Conservation (phyloP, 176 grass and related monocot species). For the Avena atlantica region DNA sequence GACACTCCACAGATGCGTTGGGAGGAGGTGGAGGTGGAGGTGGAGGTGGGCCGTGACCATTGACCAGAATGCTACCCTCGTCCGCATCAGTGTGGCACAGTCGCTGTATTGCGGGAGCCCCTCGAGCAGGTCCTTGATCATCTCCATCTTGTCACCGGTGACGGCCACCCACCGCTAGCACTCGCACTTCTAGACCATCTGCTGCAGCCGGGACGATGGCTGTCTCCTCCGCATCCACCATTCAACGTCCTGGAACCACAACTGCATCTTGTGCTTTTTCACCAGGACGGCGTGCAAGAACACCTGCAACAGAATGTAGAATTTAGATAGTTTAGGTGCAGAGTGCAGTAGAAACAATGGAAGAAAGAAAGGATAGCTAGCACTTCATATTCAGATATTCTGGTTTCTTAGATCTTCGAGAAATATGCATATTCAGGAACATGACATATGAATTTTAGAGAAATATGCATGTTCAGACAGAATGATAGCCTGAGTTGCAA, state of each 20-base stretch:
- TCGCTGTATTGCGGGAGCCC: slow-evolving; percentile 81
- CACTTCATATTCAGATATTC: slow-evolving; percentile 32
- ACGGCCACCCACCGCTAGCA: slow-evolving; percentile 71
- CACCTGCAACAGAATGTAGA: slow-evolving; percentile 49
- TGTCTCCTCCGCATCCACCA: slow-evolving; percentile 97
- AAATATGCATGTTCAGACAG: too few species aligned
- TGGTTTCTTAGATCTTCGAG: too few species aligned
- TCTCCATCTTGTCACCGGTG: slow-evolving; percentile 68
- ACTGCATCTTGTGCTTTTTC: slow-evolving; percentile 83
- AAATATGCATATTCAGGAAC: too few species aligned
- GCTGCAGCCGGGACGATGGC: slow-evolving; percentile 64
- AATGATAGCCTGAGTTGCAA: too few species aligned
- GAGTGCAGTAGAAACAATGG: not conserved
- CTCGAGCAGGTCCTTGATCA: slow-evolving; percentile 79
- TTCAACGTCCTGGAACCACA: slow-evolving; percentile 84
- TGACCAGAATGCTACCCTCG: too few species aligned
- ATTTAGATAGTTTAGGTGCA: not conserved
- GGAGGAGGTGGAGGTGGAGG: too few species aligned
- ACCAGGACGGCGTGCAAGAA: slow-evolving; percentile 86
- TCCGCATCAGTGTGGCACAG: too few species aligned
- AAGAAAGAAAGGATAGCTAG: not conserved
- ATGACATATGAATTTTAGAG: too few species aligned
- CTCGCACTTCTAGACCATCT: slow-evolving; percentile 78
- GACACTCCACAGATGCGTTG: too few species aligned
- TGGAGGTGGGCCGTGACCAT: too few species aligned